Base-by-base conservation (phyloP, 179 eudicot genomes). In the Sideroxylon spinosum region DNA sequence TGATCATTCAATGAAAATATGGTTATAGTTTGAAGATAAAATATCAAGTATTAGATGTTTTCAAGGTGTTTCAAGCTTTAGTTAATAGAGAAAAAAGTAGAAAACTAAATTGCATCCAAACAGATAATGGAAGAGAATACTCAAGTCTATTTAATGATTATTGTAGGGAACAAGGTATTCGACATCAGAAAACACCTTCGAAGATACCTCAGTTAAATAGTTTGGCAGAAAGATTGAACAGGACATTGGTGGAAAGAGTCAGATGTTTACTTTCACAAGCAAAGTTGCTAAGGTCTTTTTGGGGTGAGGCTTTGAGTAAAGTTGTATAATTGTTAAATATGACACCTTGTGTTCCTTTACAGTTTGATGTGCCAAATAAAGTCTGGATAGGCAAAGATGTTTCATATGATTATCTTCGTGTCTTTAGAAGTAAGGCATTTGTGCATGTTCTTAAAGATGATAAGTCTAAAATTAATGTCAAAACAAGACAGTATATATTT, bases 251-350 rank as follows among this genome's bases (percentile, higher is more conserved):
- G 1, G 78, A 77, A 67, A 77, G 78, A 26, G 29, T 81, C 14
- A 11, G 25, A 26, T 81, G 52, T 26, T 23, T 81, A 60, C 78
- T 81, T 72, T 71, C 68, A 14, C 61, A 80, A 29, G 75, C 26
- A 75, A 68, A 48, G 53, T 61, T 75, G 53, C 78, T 74, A 1
- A 57, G 52, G 16, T 72, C 3, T 28, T 80, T 75, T 49, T 75
- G 69, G 76, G 76, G 62, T 23, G 83, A 80, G 28, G 78, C 82
- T 4, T 44, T 74, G 48, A n/a, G n/a, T 55, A 59, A 66, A 26
- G 28, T 14, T 12, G 55, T 25, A 16, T 62, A 80, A 28, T 69
- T 59, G 23, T n/a, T 59, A 6, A 20, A 60, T 60, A 6, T 2
- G n/a, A 10, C 79, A 20, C 64, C 71, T 12, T 37, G 44, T 68